Percentiles rank a stretch among this genome's conserved stretches.
Conservation (phyloP, 2,329 filamentous ascomycete genomes). For the Mariannaea elegans region DNA sequence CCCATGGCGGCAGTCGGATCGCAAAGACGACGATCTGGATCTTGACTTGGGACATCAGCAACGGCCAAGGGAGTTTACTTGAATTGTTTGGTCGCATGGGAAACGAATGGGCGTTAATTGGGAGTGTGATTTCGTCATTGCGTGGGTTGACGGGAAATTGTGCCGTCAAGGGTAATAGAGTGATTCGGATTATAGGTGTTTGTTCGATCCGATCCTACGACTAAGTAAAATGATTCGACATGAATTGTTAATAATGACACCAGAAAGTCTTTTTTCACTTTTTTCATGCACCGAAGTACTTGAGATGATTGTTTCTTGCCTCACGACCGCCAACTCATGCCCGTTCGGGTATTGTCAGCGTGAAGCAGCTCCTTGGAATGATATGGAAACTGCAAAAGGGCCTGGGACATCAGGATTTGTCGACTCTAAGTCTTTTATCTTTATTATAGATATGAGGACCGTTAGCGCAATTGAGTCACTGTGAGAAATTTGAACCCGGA, state of each 20-base stretch:
- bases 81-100: neutral
- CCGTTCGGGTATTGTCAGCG: too few relatives aligned
- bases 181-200: neutral
- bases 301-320: too few relatives aligned
- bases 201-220: neutral
- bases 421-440: too few relatives aligned
- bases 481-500: too few relatives aligned
- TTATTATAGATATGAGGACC: too few relatives aligned
- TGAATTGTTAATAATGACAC: neutral
- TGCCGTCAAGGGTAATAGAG: neutral
- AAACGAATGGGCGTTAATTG: conserved; percentile 32
- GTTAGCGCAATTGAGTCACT: too few relatives aligned
- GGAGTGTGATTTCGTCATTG: neutral
- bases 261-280: neutral
- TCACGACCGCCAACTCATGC: too few relatives aligned
- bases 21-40: conserved; percentile 44
- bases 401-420: too few relatives aligned
- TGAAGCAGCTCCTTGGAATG: too few relatives aligned
- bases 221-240: conserved; percentile 5
- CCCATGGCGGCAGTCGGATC: conserved; percentile 38
- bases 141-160: neutral
- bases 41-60: conserved; percentile 43
- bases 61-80: conserved; percentile 46
- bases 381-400: too few relatives aligned
- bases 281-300: too few relatives aligned